phyloP scores from a whole-genome alignment of 2,329 filamentous ascomycete genomes.

The Exserohilum turcica region DNA sequence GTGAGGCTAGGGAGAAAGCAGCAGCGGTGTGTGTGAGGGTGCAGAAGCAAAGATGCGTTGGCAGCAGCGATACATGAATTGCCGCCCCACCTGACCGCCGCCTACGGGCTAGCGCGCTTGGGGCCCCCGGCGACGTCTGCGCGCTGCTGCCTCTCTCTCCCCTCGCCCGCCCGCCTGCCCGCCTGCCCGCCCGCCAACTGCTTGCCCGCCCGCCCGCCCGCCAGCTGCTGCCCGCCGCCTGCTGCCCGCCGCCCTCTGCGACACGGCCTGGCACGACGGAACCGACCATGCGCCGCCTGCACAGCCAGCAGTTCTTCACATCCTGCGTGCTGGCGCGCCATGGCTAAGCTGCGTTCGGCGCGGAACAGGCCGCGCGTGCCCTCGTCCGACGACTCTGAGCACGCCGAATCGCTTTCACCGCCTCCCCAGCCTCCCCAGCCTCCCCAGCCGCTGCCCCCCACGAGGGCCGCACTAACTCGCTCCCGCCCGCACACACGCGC shows the following conservation, averaged over 20 bases:
- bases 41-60: slow-evolving; percentile 15
- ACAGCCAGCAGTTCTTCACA: slow-evolving; percentile 16
- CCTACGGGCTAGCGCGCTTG: slow-evolving; percentile 2
- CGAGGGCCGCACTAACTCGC: slow-evolving; percentile 35
- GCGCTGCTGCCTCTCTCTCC: too few species aligned
- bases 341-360: slow-evolving; percentile 47
- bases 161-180: too few species aligned
- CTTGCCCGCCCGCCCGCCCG: too few species aligned
- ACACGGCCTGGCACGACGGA: slow-evolving; percentile 1
- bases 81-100: slow-evolving; percentile 1
- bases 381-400: slow-evolving; percentile 42
- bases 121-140: not conserved
- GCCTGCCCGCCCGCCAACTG: too few species aligned
- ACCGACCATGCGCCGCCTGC: too few species aligned
- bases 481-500: slow-evolving; percentile 27
- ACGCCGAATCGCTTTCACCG: slow-evolving; percentile 33
- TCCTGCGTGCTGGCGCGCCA: slow-evolving; percentile 40
- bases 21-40: slow-evolving; percentile 20
- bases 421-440: slow-evolving; percentile 42
- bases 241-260: not conserved
- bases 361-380: slow-evolving; percentile 46
- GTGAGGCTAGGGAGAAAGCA: slow-evolving; percentile 7
- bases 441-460: slow-evolving; percentile 29
- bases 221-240: too few species aligned
- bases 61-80: slow-evolving; percentile 1